These are phyloP conservation scores for Eucalyptus erythrocorys DNA, from an alignment of 345 rosid genomes.

Conservation along the genomic window DNA sequence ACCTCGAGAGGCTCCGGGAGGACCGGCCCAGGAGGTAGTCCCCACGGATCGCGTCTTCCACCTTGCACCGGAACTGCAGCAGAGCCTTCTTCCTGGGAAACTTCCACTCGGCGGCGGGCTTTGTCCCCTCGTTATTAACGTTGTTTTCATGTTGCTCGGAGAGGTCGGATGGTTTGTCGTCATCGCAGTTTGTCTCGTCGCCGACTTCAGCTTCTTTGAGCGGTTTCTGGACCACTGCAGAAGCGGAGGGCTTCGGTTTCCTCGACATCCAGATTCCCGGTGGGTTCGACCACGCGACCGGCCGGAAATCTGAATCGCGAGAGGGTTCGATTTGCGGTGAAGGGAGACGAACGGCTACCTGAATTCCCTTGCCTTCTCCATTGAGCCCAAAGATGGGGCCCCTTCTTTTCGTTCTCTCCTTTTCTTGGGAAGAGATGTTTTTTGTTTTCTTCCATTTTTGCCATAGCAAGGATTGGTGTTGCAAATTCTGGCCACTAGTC, in stretches of 20 bases:
- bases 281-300: neutral
- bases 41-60: conserved; percentile 37
- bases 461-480: neutral
- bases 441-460: neutral
- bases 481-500: neutral
- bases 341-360: neutral
- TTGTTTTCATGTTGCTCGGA: neutral
- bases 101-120: conserved; percentile 4
- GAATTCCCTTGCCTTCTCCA: neutral
- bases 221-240: neutral
- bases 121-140: neutral
- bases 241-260: neutral
- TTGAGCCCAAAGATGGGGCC: neutral
- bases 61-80: conserved; percentile 18
- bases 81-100: conserved; percentile 19
- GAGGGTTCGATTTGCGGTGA: neutral
- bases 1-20: neutral
- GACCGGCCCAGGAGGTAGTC: conserved; percentile 20
- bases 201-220: neutral
- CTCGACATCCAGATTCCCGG: neutral
- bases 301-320: neutral
- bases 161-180: neutral
- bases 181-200: neutral
- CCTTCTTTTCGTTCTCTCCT: neutral
- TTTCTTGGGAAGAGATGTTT: neutral